Evolutionary conservation across 2,329 filamentous ascomycete genomes (phyloP), one percentile per base, ranked within the genome.

Genomic region (Claviceps sp.): DNA sequence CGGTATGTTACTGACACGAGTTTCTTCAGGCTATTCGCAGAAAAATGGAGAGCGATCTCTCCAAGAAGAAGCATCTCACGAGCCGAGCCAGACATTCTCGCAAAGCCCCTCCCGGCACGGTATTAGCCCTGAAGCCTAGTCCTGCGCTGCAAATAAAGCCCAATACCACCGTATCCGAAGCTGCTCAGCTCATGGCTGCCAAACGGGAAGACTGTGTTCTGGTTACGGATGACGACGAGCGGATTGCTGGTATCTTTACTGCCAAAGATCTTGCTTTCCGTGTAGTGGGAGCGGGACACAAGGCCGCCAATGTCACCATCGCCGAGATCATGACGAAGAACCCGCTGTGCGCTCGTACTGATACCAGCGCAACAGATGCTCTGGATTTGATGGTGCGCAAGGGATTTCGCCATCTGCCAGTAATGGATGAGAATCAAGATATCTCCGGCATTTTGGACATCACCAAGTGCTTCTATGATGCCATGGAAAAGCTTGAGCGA

Each of bases 251-350:
- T 71, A 98, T 98, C 67, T 98, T 98, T 68, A 98, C 93, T 0
- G 93, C 93, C 59, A 98, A 98, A 75, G 93, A 98, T 74, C 76
- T 98, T 65, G 93, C 93, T 17, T 98, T 97, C 75, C 83, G 93
- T 53, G 93, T 98, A 11, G 91, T 98, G 26, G 93, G 91, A 52
- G 82, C 83, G 52, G 93, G 93, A 29, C 78, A 90, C 62, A 95
- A 95, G 73, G 86, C 93, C 36, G 85, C 81, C 66, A 88, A 84
- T 65, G 82, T 97, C 60, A 95, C 88, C 22, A 96, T 98, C 65
- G 86, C 89, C 59, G 90, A 97, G 65, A 98, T 98, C 68, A 98
- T 98, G 93, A 98, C 93, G 66, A 96, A 97, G 77, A 98, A 98
- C 72, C 93, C 93, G 11, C 80, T 98, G 16, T 98, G 93, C 68